Conservation (phyloP, 768 basidiomycete species). For the Cubamyces lactineus region DNA sequence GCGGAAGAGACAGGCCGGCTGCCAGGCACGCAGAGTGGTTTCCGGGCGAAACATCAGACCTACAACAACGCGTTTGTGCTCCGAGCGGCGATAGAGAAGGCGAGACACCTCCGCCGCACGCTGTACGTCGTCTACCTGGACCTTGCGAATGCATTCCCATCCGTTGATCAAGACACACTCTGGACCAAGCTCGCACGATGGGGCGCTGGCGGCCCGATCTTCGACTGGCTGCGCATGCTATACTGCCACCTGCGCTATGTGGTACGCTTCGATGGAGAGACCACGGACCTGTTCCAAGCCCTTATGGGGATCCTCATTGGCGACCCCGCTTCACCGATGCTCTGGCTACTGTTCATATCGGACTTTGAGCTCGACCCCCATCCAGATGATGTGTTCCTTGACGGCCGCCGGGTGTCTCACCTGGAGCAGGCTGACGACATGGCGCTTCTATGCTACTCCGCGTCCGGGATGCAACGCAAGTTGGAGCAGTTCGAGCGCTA, state of each 20-base stretch:
- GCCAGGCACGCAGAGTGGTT: conserved; percentile 39
- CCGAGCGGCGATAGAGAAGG: conserved; percentile 27
- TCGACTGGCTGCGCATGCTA: conserved; percentile 11
- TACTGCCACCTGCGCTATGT: background rate
- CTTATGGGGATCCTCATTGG: conserved; percentile 26
- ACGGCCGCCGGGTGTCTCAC: background rate
- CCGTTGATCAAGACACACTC: conserved; percentile 35
- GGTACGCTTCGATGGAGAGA: conserved; percentile 13
- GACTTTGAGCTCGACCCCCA: background rate
- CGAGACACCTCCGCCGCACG: conserved; percentile 8
- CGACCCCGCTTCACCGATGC: conserved; percentile 27
- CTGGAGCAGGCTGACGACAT: conserved; percentile 4
- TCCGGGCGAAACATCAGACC: conserved; percentile 32
- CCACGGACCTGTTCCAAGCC: conserved; percentile 9
- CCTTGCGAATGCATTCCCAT: conserved; percentile 42
- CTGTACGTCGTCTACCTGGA: conserved; percentile 32
- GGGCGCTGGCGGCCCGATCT: conserved; percentile 27
- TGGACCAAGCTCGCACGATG: conserved; percentile 35
- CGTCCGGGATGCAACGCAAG: background rate
- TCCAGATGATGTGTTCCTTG: background rate
- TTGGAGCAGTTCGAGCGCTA: background rate
- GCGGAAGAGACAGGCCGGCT: conserved; percentile 27
- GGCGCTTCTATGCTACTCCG: background rate
- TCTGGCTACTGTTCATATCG: conserved; percentile 1
- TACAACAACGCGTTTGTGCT: conserved; percentile 35